phyloP scores from a whole-genome alignment of 768 basidiomycete genomes.

The Rhizopogon roseolus region DNA sequence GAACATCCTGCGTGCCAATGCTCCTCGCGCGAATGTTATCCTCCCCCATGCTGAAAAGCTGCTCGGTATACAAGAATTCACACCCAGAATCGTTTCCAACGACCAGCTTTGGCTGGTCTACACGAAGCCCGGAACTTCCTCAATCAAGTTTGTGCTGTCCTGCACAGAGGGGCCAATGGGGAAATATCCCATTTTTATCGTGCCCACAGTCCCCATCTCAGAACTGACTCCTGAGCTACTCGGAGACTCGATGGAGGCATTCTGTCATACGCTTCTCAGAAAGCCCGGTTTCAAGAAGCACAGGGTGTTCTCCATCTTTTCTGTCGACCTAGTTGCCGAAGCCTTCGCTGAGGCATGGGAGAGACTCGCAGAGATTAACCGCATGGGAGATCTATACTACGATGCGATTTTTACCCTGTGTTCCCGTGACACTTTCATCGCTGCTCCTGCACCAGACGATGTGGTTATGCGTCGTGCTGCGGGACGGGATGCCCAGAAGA shows the following conservation, averaged over 20 bases:
- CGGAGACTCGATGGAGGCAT: constrained; percentile 27
- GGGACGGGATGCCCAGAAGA: constrained; percentile 31
- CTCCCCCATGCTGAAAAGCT: constrained; percentile 45
- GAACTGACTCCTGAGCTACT: constrained; percentile 29
- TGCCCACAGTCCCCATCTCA: constrained; percentile 24
- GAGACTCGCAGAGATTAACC: constrained; percentile 30
- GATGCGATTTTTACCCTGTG: constrained; percentile 43
- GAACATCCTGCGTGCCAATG: constrained; percentile 21
- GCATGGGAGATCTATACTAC: constrained; percentile 44
- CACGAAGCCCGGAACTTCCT: constrained; percentile 27
- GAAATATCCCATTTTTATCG: constrained; percentile 50
- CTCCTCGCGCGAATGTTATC: constrained; percentile 41
- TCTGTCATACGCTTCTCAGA: constrained; percentile 30
- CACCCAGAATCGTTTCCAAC: constrained; percentile 14
- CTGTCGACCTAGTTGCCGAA: constrained; percentile 35
- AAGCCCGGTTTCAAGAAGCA: constrained; percentile 18
- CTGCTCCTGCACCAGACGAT: constrained; percentile 20
- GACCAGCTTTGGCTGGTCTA: constrained; percentile 46
- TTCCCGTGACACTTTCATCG: constrained; percentile 32
- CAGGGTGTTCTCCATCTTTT: constrained; percentile 66
- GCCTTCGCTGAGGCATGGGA: constrained; percentile 42
- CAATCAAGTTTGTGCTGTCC: constrained; percentile 41
- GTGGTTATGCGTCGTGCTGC: constrained; percentile 35
- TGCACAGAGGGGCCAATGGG: constrained; percentile 42
- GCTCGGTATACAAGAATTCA: constrained; percentile 22